Evolutionary conservation across 1,284 basidiomycete species (phyloP).

Genomic region (Chondrostereum purpureum): DNA sequence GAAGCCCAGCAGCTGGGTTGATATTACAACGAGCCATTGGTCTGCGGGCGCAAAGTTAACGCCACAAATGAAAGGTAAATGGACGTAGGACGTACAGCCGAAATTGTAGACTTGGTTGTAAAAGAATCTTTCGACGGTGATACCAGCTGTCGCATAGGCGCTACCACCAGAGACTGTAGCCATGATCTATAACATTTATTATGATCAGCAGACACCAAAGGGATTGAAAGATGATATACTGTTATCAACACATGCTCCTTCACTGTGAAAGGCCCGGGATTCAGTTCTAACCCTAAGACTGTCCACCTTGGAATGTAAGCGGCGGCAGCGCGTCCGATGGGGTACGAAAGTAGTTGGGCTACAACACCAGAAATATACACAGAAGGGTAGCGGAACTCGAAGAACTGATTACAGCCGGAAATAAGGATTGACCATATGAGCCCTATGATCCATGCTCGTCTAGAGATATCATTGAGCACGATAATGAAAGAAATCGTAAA

Average conservation of each 20-base stretch:
- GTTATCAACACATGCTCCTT: conserved; percentile 60
- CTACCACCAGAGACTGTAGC: neutral
- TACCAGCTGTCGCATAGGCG: conserved; percentile 3
- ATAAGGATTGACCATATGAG: conserved; percentile 45
- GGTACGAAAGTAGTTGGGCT: conserved; percentile 41
- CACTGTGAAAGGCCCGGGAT: conserved; percentile 43
- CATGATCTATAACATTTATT: conserved; percentile 1
- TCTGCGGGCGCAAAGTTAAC: conserved; percentile 26
- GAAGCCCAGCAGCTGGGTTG: conserved; percentile 84
- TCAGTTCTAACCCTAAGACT: conserved; percentile 37
- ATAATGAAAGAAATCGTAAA: too few species aligned
- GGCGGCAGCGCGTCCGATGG: conserved; percentile 37
- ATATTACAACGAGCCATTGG: conserved; percentile 78
- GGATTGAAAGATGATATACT: conserved; percentile 13
- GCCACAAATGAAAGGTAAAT: neutral
- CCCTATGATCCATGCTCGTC: conserved; percentile 14
- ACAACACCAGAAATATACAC: conserved; percentile 37
- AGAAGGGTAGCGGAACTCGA: conserved; percentile 45
- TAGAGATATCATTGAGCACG: too few species aligned
- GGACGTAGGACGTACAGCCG: conserved; percentile 35
- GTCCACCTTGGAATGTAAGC: conserved; percentile 32
- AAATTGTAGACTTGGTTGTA: conserved; percentile 65
- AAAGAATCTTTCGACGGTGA: conserved; percentile 23
- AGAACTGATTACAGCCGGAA: conserved; percentile 48
- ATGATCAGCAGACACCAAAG: neutral